Conservation (phyloP, 768 basidiomycete genomes). For the Clavaria fumosa region DNA sequence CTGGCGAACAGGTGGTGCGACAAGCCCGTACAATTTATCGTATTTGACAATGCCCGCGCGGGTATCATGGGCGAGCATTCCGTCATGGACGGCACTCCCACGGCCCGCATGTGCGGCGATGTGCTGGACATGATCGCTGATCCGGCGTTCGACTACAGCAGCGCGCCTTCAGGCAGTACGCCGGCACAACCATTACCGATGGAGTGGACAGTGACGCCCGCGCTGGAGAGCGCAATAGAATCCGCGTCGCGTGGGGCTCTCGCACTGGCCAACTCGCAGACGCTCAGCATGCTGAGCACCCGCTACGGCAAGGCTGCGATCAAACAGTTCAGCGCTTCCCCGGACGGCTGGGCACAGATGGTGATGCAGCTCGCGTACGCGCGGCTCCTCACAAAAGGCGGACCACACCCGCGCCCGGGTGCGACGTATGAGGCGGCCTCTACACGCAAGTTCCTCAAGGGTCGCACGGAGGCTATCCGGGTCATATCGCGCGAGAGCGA, state of each 20-base stretch:
- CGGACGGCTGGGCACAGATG: conserved; percentile 93
- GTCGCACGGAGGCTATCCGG: conserved; percentile 88
- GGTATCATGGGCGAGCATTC: conserved; percentile 92
- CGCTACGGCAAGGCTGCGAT: conserved; percentile 75
- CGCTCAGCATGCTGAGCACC: conserved; percentile 46
- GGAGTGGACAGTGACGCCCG: conserved; percentile 44
- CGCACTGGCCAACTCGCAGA: conserved; percentile 47
- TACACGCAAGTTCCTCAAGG: conserved; percentile 77
- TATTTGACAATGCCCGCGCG: conserved; percentile 67
- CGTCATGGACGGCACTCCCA: conserved; percentile 82
- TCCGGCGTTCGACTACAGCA: conserved; percentile 50
- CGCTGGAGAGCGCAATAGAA: conserved; percentile 34
- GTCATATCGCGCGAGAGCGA: conserved; percentile 67
- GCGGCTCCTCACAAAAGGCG: conserved; percentile 36
- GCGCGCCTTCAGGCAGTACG: conserved; percentile 14
- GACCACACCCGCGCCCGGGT: conserved; percentile 28
- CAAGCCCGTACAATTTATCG: conserved; percentile 77
- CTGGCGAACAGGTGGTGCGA: conserved; percentile 75
- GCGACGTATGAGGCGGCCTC: conserved; percentile 92
- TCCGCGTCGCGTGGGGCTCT: conserved; percentile 38
- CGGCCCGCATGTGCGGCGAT: conserved; percentile 54
- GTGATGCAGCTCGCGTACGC: conserved; percentile 80
- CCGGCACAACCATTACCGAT: conserved; percentile 31
- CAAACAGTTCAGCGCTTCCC: conserved; percentile 78
- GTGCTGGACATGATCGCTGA: conserved; percentile 44